Conservation (phyloP, 1,139 yeast genomes). For the Blastobotrys elegans region DNA sequence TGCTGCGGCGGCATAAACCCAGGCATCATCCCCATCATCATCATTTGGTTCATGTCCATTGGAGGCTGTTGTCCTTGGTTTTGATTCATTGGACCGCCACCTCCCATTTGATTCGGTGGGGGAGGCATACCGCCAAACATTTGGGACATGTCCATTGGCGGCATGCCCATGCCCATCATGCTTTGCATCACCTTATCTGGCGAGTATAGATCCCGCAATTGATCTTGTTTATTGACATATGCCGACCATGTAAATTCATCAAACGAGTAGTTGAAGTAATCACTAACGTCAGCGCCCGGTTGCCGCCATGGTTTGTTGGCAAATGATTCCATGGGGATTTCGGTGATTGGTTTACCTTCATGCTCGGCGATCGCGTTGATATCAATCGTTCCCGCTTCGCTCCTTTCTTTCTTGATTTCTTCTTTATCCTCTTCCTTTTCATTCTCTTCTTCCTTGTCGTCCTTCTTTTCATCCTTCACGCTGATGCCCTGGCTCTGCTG, state of each 20-base stretch:
- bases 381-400: slow-evolving; percentile 49
- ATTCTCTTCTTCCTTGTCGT: slow-evolving; percentile 21
- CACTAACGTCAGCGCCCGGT: slow-evolving; percentile 93
- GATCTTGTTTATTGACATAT: slow-evolving; percentile 84
- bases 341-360: slow-evolving; percentile 80
- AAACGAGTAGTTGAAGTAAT: slow-evolving; percentile 93
- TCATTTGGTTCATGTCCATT: slow-evolving; percentile 11
- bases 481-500: slow-evolving; percentile 19
- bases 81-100: not conserved
- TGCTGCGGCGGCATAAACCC: slow-evolving; percentile 14
- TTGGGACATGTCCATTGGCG: slow-evolving; percentile 12
- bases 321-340: slow-evolving; percentile 72
- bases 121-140: slow-evolving; percentile 12
- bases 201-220: slow-evolving; percentile 70
- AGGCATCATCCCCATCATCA: slow-evolving; percentile 14
- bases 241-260: slow-evolving; percentile 96
- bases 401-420: slow-evolving; percentile 22
- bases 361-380: slow-evolving; percentile 72
- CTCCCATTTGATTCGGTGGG: slow-evolving; percentile 12
- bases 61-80: not conserved
- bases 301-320: slow-evolving; percentile 97
- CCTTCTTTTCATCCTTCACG: slow-evolving; percentile 20
- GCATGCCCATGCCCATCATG: slow-evolving; percentile 23
- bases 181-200: slow-evolving; percentile 42
- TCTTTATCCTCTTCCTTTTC: not conserved